Percentiles rank a stretch among this genome's conserved stretches.
These are phyloP conservation scores for Rutstroemia sp. DNA, from an alignment of 2,329 filamentous ascomycete species.

Conservation along the genomic window DNA sequence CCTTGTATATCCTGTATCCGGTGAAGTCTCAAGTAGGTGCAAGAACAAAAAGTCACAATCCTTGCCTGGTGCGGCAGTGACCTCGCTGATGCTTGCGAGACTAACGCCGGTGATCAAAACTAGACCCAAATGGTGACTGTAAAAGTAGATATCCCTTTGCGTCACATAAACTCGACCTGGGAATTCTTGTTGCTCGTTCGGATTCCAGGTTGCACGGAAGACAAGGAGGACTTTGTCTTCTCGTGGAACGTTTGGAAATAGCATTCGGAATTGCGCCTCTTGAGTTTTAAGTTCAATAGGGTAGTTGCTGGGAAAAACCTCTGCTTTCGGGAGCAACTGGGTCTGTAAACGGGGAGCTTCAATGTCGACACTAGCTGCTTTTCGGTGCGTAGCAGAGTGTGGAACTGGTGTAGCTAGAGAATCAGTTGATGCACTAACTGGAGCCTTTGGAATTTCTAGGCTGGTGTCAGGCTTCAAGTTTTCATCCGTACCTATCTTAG, in stretches of 20 bases:
- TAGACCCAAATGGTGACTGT: conserved; percentile 88
- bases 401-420: conserved; percentile 8
- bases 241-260: conserved; percentile 74
- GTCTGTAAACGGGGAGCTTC: conserved; percentile 32
- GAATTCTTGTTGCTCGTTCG: conserved; percentile 69
- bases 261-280: conserved; percentile 84
- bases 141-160: conserved; percentile 84
- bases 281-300: conserved; percentile 76
- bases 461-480: conserved; percentile 23
- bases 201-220: conserved; percentile 82
- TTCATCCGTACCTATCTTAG: conserved; percentile 22
- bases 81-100: conserved; percentile 71
- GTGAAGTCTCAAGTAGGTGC: conserved; percentile 44
- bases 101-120: conserved; percentile 75
- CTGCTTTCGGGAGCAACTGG: conserved; percentile 20
- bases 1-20: conserved; percentile 31
- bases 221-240: conserved; percentile 84
- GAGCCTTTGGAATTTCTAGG: conserved; percentile 11
- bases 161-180: conserved; percentile 85
- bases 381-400: conserved; percentile 18
- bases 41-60: conserved; percentile 92
- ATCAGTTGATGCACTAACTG: conserved; percentile 22
- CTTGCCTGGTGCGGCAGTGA: conserved; percentile 80
- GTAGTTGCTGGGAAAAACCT: conserved; percentile 65
- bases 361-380: conserved; percentile 24